Evolutionary conservation across 2,329 filamentous ascomycete genomes (phyloP).

Genomic region (Diaporthe humulicola): DNA sequence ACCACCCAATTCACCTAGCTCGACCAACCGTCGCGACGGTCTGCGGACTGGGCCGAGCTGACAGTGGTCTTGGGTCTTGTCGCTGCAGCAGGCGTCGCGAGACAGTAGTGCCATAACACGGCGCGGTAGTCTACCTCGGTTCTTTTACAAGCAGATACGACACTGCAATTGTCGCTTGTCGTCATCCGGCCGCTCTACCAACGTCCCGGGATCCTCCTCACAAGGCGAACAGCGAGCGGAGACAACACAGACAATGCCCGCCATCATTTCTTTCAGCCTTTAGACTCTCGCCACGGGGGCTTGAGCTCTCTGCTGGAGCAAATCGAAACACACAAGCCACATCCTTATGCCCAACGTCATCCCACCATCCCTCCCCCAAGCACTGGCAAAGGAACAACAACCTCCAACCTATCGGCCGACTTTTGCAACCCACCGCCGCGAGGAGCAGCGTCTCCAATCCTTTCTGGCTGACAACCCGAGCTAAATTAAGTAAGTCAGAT

Average conservation of each 20-base stretch:
- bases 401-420: constrained; percentile 16
- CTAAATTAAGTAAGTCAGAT: constrained; percentile 30
- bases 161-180: constrained; percentile 7
- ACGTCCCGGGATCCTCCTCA: constrained; percentile 10
- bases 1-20: neutral
- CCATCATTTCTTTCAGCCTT: constrained; percentile 7
- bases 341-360: constrained; percentile 26
- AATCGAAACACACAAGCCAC: constrained; percentile 17
- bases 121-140: neutral
- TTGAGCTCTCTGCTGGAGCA: constrained; percentile 4
- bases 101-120: neutral
- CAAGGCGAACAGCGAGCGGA: neutral
- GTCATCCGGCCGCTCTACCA: constrained; percentile 1
- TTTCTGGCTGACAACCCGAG: constrained; percentile 17
- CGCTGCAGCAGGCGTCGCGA: neutral
- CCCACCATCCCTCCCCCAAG: neutral
- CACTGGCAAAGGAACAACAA: constrained; percentile 16
- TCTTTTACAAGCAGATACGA: constrained; percentile 8
- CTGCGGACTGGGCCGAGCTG: constrained; percentile 18
- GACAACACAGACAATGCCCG: constrained; percentile 15
- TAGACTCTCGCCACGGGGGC: constrained; percentile 16
- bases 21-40: constrained; percentile 5
- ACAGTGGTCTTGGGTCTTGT: neutral
- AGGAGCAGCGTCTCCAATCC: constrained; percentile 10
- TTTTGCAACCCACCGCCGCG: constrained; percentile 1